Evolutionary conservation across 2,329 filamentous ascomycete genomes (phyloP).

Genomic region (Knufia petricola): DNA sequence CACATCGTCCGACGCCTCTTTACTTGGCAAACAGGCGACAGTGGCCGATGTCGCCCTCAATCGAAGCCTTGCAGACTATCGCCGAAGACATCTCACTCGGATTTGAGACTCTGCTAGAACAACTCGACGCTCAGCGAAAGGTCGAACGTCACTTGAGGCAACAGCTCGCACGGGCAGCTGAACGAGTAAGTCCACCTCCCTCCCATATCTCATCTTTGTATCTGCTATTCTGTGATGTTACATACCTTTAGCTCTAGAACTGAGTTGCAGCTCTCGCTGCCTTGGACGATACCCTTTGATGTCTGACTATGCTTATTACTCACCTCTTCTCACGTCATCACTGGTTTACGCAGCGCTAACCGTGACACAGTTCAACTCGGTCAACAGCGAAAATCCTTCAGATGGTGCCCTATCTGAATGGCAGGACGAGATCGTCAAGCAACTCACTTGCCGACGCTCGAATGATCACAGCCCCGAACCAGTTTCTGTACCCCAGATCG

Average conservation of each 20-base stretch:
- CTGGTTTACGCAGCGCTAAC: background rate
- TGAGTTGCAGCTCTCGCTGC: background rate
- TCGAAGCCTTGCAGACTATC: conserved; percentile 1
- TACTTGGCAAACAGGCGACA: background rate
- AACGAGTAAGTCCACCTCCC: background rate
- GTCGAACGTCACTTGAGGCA: background rate
- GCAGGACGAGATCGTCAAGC: conserved; percentile 9
- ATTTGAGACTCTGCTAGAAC: conserved; percentile 4
- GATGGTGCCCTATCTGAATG: conserved; percentile 2
- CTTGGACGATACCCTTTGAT: conserved; percentile 3
- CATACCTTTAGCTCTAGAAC: conserved; percentile 11
- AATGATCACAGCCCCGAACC: conserved; percentile 4
- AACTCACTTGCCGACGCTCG: conserved; percentile 16
- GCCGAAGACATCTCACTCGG: conserved; percentile 3
- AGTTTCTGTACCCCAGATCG: conserved; percentile 19
- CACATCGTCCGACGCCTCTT: background rate
- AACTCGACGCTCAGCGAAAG: conserved; percentile 1
- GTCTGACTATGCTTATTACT: background rate
- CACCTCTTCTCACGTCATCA: background rate
- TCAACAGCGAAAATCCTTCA: conserved; percentile 1
- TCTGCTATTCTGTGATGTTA: conserved; percentile 5
- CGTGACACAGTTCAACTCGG: background rate
- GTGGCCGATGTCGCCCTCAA: background rate
- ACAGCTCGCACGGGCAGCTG: background rate
- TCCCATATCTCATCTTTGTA: background rate